Percentiles rank a stretch among this genome's conserved stretches.
Evolutionary conservation across 2,329 filamentous ascomycete species (phyloP).

Genomic region (Dryadomyces quercivorus): DNA sequence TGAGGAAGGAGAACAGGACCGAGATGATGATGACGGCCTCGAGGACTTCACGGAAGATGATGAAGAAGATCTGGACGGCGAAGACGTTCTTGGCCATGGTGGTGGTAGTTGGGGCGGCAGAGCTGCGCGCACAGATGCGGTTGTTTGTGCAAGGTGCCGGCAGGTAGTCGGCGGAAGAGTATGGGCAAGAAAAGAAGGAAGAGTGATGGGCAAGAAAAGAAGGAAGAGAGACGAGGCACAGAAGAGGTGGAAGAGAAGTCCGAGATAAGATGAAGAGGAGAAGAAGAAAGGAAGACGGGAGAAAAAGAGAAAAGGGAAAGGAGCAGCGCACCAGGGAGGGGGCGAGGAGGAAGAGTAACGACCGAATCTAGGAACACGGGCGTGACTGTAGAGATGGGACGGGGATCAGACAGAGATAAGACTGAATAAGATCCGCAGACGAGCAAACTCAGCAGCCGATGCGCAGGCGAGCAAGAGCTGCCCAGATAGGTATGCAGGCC

Average conservation of each 20-base stretch:
- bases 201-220: too few relatives aligned
- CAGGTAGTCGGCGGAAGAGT: too few relatives aligned
- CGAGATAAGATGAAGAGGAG: background rate
- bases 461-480: background rate
- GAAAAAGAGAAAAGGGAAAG: background rate
- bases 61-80: slow-evolving; percentile 74
- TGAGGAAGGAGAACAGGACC: slow-evolving; percentile 74
- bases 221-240: too few relatives aligned
- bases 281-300: background rate
- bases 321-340: too few relatives aligned
- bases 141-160: too few relatives aligned
- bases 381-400: background rate
- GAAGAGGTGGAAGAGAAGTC: too few relatives aligned
- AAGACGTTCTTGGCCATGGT: slow-evolving; percentile 57
- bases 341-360: background rate
- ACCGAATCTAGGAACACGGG: background rate
- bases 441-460: background rate
- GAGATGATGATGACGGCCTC: slow-evolving; percentile 80
- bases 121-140: background rate
- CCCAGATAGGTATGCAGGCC: too few relatives aligned
- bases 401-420: background rate
- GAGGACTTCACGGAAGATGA: slow-evolving; percentile 75
- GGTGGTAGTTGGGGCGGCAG: slow-evolving; percentile 1
- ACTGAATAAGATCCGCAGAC: background rate
- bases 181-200: too few relatives aligned